These are phyloP conservation scores for Xylaria sp. DNA, from an alignment of 2,329 filamentous ascomycete species.

Conservation along the genomic window DNA sequence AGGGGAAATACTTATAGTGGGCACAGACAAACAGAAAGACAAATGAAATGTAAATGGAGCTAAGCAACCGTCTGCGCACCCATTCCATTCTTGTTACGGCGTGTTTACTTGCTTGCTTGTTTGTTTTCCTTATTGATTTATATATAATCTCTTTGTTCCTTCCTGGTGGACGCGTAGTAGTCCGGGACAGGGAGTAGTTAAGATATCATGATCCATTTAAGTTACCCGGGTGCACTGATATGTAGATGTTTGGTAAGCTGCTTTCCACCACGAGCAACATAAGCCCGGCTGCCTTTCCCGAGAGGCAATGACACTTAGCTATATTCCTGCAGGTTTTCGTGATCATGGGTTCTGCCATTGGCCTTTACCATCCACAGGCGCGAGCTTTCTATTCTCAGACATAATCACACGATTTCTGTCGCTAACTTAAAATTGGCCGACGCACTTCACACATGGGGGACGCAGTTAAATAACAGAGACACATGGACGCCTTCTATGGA, in stretches of 20 bases:
- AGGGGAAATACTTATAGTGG: conserved; percentile 71
- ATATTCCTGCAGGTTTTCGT: too few species aligned
- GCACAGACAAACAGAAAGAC: neutral
- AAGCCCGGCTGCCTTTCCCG: neutral
- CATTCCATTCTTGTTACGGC: neutral
- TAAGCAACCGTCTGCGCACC: neutral
- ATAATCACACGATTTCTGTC: neutral
- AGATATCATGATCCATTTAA: neutral
- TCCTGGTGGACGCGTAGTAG: neutral
- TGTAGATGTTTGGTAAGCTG: neutral
- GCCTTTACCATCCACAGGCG: neutral
- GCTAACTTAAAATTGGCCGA: neutral
- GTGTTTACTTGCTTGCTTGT: neutral
- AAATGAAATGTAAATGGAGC: neutral
- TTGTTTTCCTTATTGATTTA: neutral
- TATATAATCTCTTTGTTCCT: neutral
- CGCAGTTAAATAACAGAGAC: neutral
- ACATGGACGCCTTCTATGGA: neutral
- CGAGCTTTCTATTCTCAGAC: too few species aligned
- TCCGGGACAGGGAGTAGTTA: neutral
- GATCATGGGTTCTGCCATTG: too few species aligned
- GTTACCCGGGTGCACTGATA: neutral
- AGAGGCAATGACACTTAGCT: neutral
- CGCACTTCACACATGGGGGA: neutral
- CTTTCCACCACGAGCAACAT: neutral